Evolutionary conservation across 805 yeast genomes (phyloP).

Genomic region (Candida caryicola): DNA sequence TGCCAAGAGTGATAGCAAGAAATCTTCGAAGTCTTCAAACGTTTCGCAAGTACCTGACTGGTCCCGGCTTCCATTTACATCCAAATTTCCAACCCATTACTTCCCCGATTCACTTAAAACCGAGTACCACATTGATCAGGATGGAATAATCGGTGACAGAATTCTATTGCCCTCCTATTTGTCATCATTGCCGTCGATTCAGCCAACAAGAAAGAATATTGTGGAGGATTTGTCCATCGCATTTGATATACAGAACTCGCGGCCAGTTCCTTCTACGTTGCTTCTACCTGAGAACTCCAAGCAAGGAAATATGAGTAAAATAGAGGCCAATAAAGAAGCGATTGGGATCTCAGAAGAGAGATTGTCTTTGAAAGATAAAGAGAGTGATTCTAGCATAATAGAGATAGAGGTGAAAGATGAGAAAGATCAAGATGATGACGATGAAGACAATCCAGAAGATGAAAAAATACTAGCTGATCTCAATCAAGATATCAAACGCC

Average conservation of each 20-base stretch:
- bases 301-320: too few species aligned
- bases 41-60: not conserved
- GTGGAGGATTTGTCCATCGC: slow-evolving; percentile 28
- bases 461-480: not conserved
- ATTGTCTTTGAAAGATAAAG: too few species aligned
- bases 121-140: slow-evolving; percentile 15
- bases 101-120: slow-evolving; percentile 23
- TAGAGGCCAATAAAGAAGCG: too few species aligned
- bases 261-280: slow-evolving; percentile 21
- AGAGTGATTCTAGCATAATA: too few species aligned
- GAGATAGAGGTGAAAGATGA: slow-evolving; percentile 1
- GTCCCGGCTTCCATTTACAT: not conserved
- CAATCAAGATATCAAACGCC: slow-evolving; percentile 11
- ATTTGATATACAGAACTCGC: slow-evolving; percentile 32
- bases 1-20: slow-evolving; percentile 2
- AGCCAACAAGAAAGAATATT: slow-evolving; percentile 29
- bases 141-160: slow-evolving; percentile 6
- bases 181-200: slow-evolving; percentile 12
- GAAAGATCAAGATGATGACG: not conserved
- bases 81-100: slow-evolving; percentile 29
- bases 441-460: slow-evolving; percentile 3
- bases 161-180: slow-evolving; percentile 1
- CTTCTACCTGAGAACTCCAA: slow-evolving; percentile 25
- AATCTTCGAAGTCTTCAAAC: not conserved
- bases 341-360: slow-evolving; percentile 10